Evolutionary conservation across 352 stramenopile genomes (phyloP).

Genomic region (Pythium rishiriense): DNA sequence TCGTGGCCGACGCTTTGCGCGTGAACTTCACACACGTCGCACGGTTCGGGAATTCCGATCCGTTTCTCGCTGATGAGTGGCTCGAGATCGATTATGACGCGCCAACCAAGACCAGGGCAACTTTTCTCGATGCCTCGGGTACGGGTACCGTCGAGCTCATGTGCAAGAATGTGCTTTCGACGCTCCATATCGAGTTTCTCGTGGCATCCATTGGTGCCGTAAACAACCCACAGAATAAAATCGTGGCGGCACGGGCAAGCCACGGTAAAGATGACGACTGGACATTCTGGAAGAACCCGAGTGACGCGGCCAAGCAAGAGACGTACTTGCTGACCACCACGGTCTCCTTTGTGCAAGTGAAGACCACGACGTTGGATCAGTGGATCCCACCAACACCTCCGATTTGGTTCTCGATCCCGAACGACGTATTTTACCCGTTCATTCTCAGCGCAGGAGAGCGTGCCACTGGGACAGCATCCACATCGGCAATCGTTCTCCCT

Average conservation of each 20-base stretch:
- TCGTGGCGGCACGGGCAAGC: slow-evolving; percentile 37
- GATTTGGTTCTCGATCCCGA: slow-evolving; percentile 58
- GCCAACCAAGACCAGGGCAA: slow-evolving; percentile 24
- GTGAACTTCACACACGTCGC: slow-evolving; percentile 48
- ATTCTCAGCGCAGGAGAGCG: slow-evolving; percentile 21
- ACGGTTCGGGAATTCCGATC: slow-evolving; percentile 44
- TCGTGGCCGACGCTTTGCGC: slow-evolving; percentile 22
- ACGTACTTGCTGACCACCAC: slow-evolving; percentile 37
- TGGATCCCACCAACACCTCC: slow-evolving; percentile 39
- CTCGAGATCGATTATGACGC: slow-evolving; percentile 42
- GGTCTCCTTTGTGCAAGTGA: slow-evolving; percentile 35
- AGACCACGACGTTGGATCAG: slow-evolving; percentile 25
- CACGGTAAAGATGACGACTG: slow-evolving; percentile 34
- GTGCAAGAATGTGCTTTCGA: slow-evolving; percentile 32
- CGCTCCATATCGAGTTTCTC: slow-evolving; percentile 43
- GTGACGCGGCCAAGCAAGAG: slow-evolving; percentile 9
- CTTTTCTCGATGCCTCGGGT: slow-evolving; percentile 21
- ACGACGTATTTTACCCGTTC: slow-evolving; percentile 57
- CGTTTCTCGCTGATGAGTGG: slow-evolving; percentile 38
- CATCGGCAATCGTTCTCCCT: neutral
- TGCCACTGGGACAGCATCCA: neutral
- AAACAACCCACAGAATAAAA: slow-evolving; percentile 41
- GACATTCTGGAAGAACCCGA: slow-evolving; percentile 36
- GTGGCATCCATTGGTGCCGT: slow-evolving; percentile 34
- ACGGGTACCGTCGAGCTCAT: slow-evolving; percentile 30